Conservation (phyloP, 768 basidiomycete species). For the Lentinula lateritia region DNA sequence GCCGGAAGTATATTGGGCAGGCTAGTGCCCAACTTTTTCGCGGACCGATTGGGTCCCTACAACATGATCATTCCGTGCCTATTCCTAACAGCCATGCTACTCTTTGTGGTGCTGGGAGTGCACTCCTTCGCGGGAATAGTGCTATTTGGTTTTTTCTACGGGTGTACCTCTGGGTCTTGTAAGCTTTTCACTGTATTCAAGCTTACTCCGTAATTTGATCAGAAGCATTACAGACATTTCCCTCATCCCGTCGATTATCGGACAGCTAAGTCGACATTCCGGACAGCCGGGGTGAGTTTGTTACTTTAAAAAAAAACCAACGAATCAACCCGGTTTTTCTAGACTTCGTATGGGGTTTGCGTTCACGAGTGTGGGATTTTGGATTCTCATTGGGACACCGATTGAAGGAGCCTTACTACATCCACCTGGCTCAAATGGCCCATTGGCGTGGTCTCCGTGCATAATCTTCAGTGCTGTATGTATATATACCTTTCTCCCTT, state of each 20-base stretch:
- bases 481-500: neutral
- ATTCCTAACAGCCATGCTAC: constrained; percentile 32
- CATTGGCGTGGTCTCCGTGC: neutral
- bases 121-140: constrained; percentile 31
- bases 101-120: constrained; percentile 42
- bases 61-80: constrained; percentile 44
- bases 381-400: constrained; percentile 9
- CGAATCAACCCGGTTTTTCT: neutral
- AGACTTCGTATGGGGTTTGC: constrained; percentile 5
- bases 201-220: neutral
- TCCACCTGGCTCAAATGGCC: neutral
- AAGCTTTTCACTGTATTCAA: constrained; percentile 15
- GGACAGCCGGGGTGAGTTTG: constrained; percentile 1
- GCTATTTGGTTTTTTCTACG: constrained; percentile 42
- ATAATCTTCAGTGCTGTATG: neutral
- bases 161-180: constrained; percentile 53
- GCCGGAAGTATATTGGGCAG: constrained; percentile 33
- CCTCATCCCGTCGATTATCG: neutral
- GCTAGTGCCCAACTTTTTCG: constrained; percentile 49
- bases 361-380: neutral
- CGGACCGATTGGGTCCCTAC: constrained; percentile 44
- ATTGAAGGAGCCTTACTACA: constrained; percentile 13
- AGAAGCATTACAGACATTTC: neutral
- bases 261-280: neutral
- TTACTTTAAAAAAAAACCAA: no score